These are phyloP conservation scores for Aspergillus panamensis DNA, from an alignment of 495 filamentous ascomycete species.

Conservation along the genomic window DNA sequence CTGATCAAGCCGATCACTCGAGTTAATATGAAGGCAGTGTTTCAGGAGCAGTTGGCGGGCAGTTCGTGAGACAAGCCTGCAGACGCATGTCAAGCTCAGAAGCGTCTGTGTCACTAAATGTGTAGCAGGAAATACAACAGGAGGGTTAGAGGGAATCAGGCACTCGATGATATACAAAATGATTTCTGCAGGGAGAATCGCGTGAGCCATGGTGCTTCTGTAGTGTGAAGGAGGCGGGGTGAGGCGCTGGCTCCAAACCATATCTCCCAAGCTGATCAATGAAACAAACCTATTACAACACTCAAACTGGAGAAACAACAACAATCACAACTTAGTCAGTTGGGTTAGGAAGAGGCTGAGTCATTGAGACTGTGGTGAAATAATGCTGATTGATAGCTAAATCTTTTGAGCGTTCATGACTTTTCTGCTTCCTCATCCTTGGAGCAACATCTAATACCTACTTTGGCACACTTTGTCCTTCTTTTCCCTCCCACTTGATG, in stretches of 20 bases:
- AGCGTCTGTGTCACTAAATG: conserved; percentile 25
- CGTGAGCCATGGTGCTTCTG: background rate
- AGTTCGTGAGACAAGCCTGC: conserved; percentile 18
- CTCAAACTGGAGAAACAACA: background rate
- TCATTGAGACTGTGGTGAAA: background rate
- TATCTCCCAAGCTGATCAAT: background rate
- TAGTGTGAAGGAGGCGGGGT: background rate
- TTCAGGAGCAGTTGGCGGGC: conserved; percentile 24
- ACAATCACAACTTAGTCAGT: background rate
- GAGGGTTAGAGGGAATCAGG: conserved; percentile 14
- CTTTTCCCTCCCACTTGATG: background rate
- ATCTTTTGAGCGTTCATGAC: background rate
- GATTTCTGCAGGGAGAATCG: conserved; percentile 19
- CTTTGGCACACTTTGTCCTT: conserved; percentile 1
- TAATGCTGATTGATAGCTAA: background rate
- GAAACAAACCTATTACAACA: background rate
- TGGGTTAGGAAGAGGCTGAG: background rate
- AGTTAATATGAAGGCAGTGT: conserved; percentile 28
- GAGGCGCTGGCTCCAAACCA: background rate
- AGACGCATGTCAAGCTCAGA: conserved; percentile 23
- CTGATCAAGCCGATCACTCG: conserved; percentile 1
- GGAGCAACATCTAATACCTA: background rate
- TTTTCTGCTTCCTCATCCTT: background rate
- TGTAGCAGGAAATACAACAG: conserved; percentile 12
- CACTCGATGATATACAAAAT: conserved; percentile 24